Percentiles rank a stretch among this genome's conserved stretches.
These are phyloP conservation scores for Phalaenopsis equestris DNA, from an alignment of 106 monocot species.

Conservation along the genomic window DNA sequence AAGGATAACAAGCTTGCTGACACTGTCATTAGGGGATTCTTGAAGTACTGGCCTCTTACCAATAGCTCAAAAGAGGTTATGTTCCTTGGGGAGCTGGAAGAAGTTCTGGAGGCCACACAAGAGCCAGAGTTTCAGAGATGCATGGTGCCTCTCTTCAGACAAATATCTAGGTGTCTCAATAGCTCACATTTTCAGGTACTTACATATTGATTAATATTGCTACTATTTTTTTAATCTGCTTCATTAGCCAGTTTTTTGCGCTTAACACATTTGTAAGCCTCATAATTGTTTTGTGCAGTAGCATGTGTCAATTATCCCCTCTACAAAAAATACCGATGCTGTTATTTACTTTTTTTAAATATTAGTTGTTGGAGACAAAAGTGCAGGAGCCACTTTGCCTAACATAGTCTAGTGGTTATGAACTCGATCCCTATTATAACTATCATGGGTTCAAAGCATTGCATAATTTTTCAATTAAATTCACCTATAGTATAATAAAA, in stretches of 20 bases:
- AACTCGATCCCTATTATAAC: no score
- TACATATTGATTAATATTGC: background rate
- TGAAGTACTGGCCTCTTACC: constrained; percentile 29
- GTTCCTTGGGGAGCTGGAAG: constrained; percentile 29
- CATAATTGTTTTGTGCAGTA: background rate
- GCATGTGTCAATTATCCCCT: no score
- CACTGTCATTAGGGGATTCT: constrained; percentile 20
- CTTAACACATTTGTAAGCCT: background rate
- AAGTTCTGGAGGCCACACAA: constrained; percentile 26
- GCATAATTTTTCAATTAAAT: no score
- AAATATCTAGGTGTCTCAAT: constrained; percentile 20
- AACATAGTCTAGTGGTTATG: no score
- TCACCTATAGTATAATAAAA: background rate
- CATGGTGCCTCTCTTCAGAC: constrained; percentile 29
- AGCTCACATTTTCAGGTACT: constrained; percentile 31
- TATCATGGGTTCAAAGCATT: no score
- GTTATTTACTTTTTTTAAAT: background rate
- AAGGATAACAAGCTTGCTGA: constrained; percentile 26
- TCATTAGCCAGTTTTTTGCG: background rate
- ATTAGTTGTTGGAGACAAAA: background rate
- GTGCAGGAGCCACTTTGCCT: no score
- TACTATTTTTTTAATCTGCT: background rate
- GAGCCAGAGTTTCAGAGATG: constrained; percentile 25
- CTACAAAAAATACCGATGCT: background rate
- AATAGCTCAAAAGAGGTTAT: constrained; percentile 31